phyloP scores from a whole-genome alignment of 1,284 basidiomycete species.

The Puccinia polysora region DNA sequence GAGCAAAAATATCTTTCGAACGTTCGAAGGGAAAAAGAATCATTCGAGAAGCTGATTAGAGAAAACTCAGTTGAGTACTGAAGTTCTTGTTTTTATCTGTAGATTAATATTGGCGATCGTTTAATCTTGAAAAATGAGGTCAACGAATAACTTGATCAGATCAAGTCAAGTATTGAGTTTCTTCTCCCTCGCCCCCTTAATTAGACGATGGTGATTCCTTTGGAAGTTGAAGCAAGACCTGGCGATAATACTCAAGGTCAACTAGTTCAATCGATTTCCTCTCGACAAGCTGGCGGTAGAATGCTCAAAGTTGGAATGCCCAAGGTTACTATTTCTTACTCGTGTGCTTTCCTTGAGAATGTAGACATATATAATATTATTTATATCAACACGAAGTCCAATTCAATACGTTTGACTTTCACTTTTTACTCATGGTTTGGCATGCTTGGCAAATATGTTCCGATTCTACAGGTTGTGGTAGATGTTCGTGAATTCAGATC shows the following conservation, averaged over 20 bases:
- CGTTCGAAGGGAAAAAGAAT: slow-evolving; percentile 83
- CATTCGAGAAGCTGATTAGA: slow-evolving; percentile 86
- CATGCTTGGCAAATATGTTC: too few species aligned
- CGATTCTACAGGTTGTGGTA: slow-evolving; percentile 63
- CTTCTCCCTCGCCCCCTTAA: neutral
- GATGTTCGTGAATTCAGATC: slow-evolving; percentile 97
- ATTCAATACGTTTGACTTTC: neutral
- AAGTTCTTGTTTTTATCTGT: neutral
- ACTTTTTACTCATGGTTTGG: neutral
- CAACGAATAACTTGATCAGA: neutral
- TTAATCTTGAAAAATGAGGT: neutral
- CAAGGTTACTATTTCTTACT: slow-evolving; percentile 54
- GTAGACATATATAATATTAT: neutral
- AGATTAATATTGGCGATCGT: neutral
- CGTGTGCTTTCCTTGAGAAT: neutral
- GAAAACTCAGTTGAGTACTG: slow-evolving; percentile 71
- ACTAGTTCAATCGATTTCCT: slow-evolving; percentile 78
- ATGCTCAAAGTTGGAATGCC: slow-evolving; percentile 64
- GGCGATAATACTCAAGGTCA: slow-evolving; percentile 54
- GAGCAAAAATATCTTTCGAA: slow-evolving; percentile 90
- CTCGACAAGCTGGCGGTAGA: slow-evolving; percentile 79
- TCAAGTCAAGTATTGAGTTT: neutral
- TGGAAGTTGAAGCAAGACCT: slow-evolving; percentile 67
- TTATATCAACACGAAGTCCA: neutral
- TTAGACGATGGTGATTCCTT: slow-evolving; percentile 79